Conservation (phyloP, 176 grass and related monocot species). For the Lolium perenne region DNA sequence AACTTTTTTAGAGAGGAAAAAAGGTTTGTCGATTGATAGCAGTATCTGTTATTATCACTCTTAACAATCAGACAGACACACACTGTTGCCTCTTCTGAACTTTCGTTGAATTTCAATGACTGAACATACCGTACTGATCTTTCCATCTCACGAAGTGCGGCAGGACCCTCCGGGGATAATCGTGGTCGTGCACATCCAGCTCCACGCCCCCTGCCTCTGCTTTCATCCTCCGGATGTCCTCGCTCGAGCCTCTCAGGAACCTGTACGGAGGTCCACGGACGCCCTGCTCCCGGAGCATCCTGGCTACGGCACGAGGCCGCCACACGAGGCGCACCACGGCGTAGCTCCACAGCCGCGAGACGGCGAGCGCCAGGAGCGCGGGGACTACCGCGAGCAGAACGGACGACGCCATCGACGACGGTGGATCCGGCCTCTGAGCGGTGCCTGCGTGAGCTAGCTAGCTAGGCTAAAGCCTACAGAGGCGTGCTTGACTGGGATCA, state of each 20-base stretch:
- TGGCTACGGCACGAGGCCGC: neutral
- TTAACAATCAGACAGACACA: no score
- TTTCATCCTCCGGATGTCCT: neutral
- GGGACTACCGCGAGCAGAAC: neutral
- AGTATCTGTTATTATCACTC: no score
- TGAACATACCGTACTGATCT: neutral
- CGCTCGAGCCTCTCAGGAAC: neutral
- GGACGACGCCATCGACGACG: neutral
- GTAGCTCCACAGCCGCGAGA: neutral
- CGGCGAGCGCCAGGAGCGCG: neutral
- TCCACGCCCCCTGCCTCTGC: neutral
- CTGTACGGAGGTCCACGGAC: neutral
- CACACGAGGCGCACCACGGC: neutral
- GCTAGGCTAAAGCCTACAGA: no score
- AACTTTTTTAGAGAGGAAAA: no score
- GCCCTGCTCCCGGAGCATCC: neutral
- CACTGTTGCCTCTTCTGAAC: no score
- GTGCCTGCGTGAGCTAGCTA: neutral
- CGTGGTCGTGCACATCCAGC: neutral
- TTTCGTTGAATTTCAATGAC: no score
- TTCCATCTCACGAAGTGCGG: neutral
- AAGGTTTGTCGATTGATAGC: no score
- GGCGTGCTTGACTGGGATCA: no score
- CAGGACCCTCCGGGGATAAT: neutral
- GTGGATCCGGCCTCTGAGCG: no score